Conservation (phyloP, 441 rosid genomes). For the Pelargonium citronellum region DNA sequence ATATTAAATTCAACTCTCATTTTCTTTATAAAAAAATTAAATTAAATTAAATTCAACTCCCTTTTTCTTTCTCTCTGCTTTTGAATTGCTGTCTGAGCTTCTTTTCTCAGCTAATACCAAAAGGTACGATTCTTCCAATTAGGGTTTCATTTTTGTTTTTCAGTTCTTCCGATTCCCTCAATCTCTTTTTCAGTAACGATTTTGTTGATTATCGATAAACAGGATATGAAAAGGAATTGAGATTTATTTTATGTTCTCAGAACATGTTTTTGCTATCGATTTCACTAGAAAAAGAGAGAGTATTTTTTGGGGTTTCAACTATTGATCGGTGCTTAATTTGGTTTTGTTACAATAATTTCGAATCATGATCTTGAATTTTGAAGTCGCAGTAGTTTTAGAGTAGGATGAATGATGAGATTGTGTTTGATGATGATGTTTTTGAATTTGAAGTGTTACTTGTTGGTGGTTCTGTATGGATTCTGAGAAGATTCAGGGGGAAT, state of each 20-base stretch:
- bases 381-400: too few relatives aligned
- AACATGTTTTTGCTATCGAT: neutral
- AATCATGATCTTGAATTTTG: neutral
- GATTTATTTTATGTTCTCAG: too few relatives aligned
- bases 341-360: neutral
- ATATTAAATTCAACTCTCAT: too few relatives aligned
- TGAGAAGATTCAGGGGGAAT: neutral
- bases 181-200: neutral
- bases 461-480: neutral
- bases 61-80: neutral
- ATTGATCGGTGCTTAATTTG: neutral
- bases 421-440: neutral
- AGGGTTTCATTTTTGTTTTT: neutral
- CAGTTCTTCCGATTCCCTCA: neutral
- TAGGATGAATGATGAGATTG: neutral
- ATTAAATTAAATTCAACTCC: too few relatives aligned
- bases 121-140: conserved; percentile 3
- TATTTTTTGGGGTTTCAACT: neutral
- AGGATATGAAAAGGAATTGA: too few relatives aligned
- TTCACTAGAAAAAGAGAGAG: neutral
- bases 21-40: too few relatives aligned
- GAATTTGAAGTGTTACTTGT: neutral
- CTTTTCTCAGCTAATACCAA: neutral
- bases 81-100: neutral
- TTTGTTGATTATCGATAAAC: neutral